Evolutionary conservation across 1,284 basidiomycete species (phyloP).

Genomic region (Marasmius sp.): DNA sequence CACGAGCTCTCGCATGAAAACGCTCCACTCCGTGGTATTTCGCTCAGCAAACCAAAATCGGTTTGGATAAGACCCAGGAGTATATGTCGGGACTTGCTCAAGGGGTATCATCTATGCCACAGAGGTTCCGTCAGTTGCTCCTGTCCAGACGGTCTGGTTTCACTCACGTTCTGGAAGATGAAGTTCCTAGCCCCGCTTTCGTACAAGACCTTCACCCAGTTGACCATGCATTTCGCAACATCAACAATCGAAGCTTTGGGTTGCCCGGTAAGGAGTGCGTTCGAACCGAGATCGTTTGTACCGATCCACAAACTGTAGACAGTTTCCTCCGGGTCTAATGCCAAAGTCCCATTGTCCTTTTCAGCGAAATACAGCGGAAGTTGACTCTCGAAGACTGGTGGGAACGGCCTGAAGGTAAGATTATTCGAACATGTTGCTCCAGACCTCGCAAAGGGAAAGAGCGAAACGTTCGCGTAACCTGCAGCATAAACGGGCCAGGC

Average conservation of each 20-base stretch:
- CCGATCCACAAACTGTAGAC: conserved; percentile 48
- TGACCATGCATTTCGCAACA: conserved; percentile 40
- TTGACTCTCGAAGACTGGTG: conserved; percentile 41
- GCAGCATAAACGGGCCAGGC: conserved; percentile 42
- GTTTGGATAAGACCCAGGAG: conserved; percentile 39
- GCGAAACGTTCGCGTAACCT: conserved; percentile 32
- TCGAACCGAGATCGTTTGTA: conserved; percentile 44
- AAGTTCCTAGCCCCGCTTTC: conserved; percentile 43
- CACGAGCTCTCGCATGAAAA: conserved; percentile 46
- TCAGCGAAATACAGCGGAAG: conserved; percentile 36
- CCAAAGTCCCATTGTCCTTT: conserved; percentile 25
- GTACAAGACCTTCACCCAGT: conserved; percentile 45
- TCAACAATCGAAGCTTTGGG: conserved; percentile 36
- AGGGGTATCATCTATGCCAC: conserved; percentile 46
- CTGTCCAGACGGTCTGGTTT: not conserved
- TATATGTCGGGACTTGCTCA: conserved; percentile 42
- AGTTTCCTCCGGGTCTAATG: conserved; percentile 32
- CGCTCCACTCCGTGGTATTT: conserved; percentile 50
- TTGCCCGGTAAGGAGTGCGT: conserved; percentile 37
- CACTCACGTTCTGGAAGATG: conserved; percentile 44
- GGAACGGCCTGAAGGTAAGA: conserved; percentile 42
- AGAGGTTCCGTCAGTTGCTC: not conserved
- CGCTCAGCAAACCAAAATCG: conserved; percentile 42
- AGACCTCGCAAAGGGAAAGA: conserved; percentile 42
- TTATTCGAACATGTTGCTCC: conserved; percentile 48